A percentile compares a stretch with the other conserved stretches of the same genome.
These are phyloP conservation scores for Xylaria cubensis DNA, from an alignment of 495 filamentous ascomycete species.

Conservation along the genomic window DNA sequence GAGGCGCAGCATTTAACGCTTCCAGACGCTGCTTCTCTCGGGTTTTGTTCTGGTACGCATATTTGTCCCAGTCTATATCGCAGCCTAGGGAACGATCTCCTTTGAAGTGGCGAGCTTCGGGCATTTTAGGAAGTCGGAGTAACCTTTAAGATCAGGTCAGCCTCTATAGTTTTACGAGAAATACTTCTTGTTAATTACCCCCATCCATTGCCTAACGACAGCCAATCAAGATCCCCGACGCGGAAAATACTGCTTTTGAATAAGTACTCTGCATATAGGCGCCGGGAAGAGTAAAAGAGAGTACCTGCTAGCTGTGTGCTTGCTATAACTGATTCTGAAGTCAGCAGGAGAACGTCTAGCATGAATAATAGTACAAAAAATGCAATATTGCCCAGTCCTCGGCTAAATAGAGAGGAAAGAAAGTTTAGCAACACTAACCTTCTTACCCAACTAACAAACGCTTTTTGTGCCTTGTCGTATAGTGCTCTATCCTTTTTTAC, in stretches of 20 bases:
- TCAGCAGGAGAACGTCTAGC: not conserved
- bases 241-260: conserved; percentile 71
- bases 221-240: conserved; percentile 81
- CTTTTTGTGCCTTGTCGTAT: conserved; percentile 86
- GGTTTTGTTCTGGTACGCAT: conserved; percentile 78
- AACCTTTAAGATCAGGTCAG: conserved; percentile 55
- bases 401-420: not conserved
- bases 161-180: not conserved
- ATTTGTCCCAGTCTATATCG: conserved; percentile 59
- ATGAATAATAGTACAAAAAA: not conserved
- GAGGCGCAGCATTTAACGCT: conserved; percentile 42
- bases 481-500: conserved; percentile 77
- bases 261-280: not conserved
- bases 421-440: conserved; percentile 17
- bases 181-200: conserved; percentile 29
- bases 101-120: conserved; percentile 75
- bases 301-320: conserved; percentile 79
- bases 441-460: conserved; percentile 90
- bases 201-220: conserved; percentile 79
- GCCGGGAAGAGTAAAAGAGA: not conserved
- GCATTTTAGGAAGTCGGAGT: conserved; percentile 90
- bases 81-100: conserved; percentile 70
- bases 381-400: not conserved
- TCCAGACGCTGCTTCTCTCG: conserved; percentile 74
- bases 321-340: conserved; percentile 66